A percentile compares a stretch with the other conserved stretches of the same genome.
Evolutionary conservation across 495 filamentous ascomycete genomes (phyloP).

Genomic region (Bathelium albidoporum): DNA sequence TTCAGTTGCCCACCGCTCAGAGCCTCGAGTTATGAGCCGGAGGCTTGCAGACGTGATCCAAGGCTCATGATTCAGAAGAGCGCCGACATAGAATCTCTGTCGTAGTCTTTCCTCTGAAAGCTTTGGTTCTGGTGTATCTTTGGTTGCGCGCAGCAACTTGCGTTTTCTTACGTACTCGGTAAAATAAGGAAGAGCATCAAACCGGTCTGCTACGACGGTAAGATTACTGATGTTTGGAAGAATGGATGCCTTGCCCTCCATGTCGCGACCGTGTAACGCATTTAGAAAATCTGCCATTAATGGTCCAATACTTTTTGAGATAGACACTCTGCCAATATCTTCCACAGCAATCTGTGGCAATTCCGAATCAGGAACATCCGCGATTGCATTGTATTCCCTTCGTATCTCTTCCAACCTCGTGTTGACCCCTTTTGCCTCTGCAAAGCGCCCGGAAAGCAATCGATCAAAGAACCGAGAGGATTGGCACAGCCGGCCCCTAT

Average conservation of each 20-base stretch:
- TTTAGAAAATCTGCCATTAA: slow-evolving; percentile 47
- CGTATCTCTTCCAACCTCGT: slow-evolving; percentile 18
- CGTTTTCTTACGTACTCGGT: slow-evolving; percentile 36
- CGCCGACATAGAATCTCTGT: slow-evolving; percentile 53
- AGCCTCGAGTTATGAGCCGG: slow-evolving; percentile 57
- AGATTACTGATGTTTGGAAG: slow-evolving; percentile 51
- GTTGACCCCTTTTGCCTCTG: background rate
- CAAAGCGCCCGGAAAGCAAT: background rate
- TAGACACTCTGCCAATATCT: slow-evolving; percentile 50
- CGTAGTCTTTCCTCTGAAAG: slow-evolving; percentile 46
- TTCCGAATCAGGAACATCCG: slow-evolving; percentile 34
- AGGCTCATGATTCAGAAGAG: slow-evolving; percentile 44
- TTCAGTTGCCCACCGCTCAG: slow-evolving; percentile 46
- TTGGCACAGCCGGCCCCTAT: background rate
- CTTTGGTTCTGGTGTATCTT: slow-evolving; percentile 30
- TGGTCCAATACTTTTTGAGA: slow-evolving; percentile 36
- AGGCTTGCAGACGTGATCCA: slow-evolving; percentile 45
- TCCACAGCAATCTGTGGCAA: slow-evolving; percentile 46
- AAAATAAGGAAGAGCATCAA: slow-evolving; percentile 43
- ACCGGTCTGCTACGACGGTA: slow-evolving; percentile 56
- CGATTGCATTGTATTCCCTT: slow-evolving; percentile 33
- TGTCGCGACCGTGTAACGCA: slow-evolving; percentile 43
- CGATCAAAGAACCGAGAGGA: slow-evolving; percentile 4
- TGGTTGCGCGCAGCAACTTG: slow-evolving; percentile 24
- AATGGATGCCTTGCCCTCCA: slow-evolving; percentile 22